phyloP scores from a whole-genome alignment of 1,139 yeast species.

The Diutina siamensis region DNA sequence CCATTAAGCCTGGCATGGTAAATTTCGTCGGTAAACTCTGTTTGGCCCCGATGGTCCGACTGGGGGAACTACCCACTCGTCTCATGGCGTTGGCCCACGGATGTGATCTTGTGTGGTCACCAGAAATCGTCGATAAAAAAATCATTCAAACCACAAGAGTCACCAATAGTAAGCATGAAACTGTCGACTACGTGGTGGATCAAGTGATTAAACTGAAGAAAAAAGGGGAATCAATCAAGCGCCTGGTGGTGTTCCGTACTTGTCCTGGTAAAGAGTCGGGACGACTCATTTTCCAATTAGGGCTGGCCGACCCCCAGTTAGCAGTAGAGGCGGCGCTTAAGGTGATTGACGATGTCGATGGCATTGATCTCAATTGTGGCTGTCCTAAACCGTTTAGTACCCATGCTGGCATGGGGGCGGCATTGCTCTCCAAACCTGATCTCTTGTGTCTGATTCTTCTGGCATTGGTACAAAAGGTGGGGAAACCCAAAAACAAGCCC shows the following conservation, averaged over 20 bases:
- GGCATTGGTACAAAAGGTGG: constrained; percentile 66
- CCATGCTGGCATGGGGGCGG: constrained; percentile 97
- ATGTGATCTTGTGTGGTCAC: constrained; percentile 93
- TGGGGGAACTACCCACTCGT: constrained; percentile 88
- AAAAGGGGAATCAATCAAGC: background rate
- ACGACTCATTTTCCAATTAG: constrained; percentile 75
- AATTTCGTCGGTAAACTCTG: constrained; percentile 53
- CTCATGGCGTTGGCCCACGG: constrained; percentile 70
- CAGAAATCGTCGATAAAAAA: constrained; percentile 86
- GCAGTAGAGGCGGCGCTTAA: constrained; percentile 82
- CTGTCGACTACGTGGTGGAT: constrained; percentile 40
- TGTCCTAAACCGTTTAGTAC: constrained; percentile 87
- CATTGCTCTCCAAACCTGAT: constrained; percentile 73
- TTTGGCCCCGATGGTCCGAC: constrained; percentile 93
- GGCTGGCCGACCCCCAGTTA: constrained; percentile 69
- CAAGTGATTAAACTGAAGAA: constrained; percentile 18
- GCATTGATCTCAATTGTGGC: constrained; percentile 89
- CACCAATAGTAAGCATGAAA: constrained; percentile 40
- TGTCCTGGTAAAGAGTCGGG: constrained; percentile 48
- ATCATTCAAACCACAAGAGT: constrained; percentile 56
- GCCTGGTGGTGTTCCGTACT: constrained; percentile 56
- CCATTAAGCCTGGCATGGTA: too few relatives aligned
- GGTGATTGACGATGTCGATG: constrained; percentile 79
- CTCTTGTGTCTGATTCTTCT: constrained; percentile 54
- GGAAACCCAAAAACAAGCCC: constrained; percentile 63